Evolutionary conservation across 129 eudicot species (phyloP).

Genomic region (Chrysanthemum makinoi): DNA sequence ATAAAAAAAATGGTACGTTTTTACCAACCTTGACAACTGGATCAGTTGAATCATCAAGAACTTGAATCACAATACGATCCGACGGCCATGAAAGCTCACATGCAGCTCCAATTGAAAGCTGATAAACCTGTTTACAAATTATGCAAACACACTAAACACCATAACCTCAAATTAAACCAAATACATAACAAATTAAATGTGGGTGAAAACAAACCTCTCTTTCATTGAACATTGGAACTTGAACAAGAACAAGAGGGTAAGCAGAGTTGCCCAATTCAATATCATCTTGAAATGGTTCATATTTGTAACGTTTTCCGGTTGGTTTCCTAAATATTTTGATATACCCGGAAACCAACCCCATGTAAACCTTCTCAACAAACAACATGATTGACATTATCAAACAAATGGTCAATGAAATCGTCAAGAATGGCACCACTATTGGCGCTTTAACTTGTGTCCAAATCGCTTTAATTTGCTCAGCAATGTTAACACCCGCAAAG

Average conservation of each 20-base stretch:
- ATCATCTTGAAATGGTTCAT: slow-evolving; percentile 38
- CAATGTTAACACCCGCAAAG: slow-evolving; percentile 14
- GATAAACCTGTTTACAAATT: slow-evolving; percentile 56
- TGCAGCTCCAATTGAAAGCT: slow-evolving; percentile 81
- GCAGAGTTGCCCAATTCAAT: slow-evolving; percentile 34
- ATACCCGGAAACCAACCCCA: slow-evolving; percentile 32
- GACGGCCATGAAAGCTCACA: slow-evolving; percentile 82
- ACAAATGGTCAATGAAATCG: slow-evolving; percentile 22
- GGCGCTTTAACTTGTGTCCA: slow-evolving; percentile 34
- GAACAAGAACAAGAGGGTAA: slow-evolving; percentile 39
- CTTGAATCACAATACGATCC: slow-evolving; percentile 71
- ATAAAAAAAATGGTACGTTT: background rate
- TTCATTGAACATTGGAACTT: slow-evolving; percentile 50
- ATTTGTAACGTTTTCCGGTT: slow-evolving; percentile 34
- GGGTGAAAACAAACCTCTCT: slow-evolving; percentile 32
- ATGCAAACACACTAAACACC: too few relatives aligned
- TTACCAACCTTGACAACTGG: slow-evolving; percentile 48
- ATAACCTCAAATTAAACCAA: too few relatives aligned
- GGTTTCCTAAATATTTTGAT: slow-evolving; percentile 28
- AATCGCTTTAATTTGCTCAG: background rate
- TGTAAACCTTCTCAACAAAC: slow-evolving; percentile 41
- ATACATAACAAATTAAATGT: too few relatives aligned
- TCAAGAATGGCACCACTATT: slow-evolving; percentile 32
- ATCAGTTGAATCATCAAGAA: slow-evolving; percentile 85
- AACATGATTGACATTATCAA: slow-evolving; percentile 41